Evolutionary conservation across 768 basidiomycete species (phyloP), one percentile per base, ranked within the genome.

Genomic region (Pilatotrama ljubarskyi): DNA sequence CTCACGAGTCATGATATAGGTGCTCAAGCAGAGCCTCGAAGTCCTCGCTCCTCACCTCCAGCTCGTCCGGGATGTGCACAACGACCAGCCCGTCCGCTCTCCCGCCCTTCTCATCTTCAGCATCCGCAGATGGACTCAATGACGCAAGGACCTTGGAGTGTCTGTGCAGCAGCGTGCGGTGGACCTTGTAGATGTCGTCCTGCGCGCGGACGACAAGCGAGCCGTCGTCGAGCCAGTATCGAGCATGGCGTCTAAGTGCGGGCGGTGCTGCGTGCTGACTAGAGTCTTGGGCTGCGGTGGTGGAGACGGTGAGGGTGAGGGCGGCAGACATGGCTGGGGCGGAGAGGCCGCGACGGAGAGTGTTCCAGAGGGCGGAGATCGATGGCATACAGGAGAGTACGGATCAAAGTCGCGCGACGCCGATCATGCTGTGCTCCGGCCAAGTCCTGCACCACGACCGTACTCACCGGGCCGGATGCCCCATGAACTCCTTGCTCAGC

Each of bases 171-270:
- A 89, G 68, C 3, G 77, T 74, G 36, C 72, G 71, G 66, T 88
- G 87, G 35, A 90, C 73, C 66, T 78, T 85, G 77, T 85, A 91
- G 22, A 76, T 65, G 24, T 77, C 68, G 20, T 75, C 68, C 59
- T 77, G 70, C 36, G 81, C 73, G 59, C 74, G 74, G 36, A 90
- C 67, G 29, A 86, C 70, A 13, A 87, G 68, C 18, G 83, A 83
- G 59, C 84, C 88, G 66, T 90, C 87, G 35, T 84, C 77, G 63
- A 88, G 83, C 86, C 86, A 90, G 68, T 82, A 87, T 22, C 72
- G 71, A 0, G 80, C 77, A 68, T 87, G 84, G 42, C 63, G 72
- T 20, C 55, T 55, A 29, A 56, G 15, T 7, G 41, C 49, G 11
- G 29, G 40, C 20, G 29, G 22, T 4, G 43, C 22, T 0, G 57